Base-by-base conservation (phyloP, 352 stramenopile species). In the Globisporangium middletonii region DNA sequence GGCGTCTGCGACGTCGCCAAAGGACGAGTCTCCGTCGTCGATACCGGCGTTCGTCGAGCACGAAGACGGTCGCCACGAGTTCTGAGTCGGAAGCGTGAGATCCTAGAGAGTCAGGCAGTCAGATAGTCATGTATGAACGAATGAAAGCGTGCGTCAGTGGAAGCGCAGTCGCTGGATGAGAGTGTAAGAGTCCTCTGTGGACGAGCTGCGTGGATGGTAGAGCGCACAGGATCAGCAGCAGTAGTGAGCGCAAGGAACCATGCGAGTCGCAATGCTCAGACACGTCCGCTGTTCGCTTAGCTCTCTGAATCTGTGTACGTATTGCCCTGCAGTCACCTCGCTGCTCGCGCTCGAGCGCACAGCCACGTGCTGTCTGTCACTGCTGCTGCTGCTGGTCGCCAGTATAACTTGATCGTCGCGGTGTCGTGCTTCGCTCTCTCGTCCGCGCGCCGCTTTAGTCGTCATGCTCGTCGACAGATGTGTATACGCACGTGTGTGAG, bases 51-150 rank as follows among this genome's bases (percentile, higher is more conserved):
- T 38, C 7, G 63, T 80, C 51, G 60, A 70, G 53, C 72, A 67
- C 57, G 75, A 69, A n/a, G 56, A 68, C 45, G 77, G 76, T 46
- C 62, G 80, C 53, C 65, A 76, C 57, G 78, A 88, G 61, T 88
- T 88, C 55, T 88, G 33, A 53, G 23, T 2, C 13, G 3, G 23
- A 13, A 16, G 19, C 18, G n/a, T 35, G 13, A 38, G 33, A 35
- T 38, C 33, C 33, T 12, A 46, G 26, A 23, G 44, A 49, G 44
- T 26, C n/a, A 13, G 26, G 41, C 27, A 58, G 35, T 35, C 19
- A 57, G 43, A 57, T 23, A 27, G 28, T n/a, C 11, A 15, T 23
- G 15, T 23, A 28, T 4, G 7, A 9, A 38, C 33, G 6, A 12
- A 13, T 9, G 44, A 12, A 13, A 6, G 44, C 18, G 30, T 62